Conservation (phyloP, 1,284 basidiomycete species). For the Filobasidium uniguttulatum region DNA sequence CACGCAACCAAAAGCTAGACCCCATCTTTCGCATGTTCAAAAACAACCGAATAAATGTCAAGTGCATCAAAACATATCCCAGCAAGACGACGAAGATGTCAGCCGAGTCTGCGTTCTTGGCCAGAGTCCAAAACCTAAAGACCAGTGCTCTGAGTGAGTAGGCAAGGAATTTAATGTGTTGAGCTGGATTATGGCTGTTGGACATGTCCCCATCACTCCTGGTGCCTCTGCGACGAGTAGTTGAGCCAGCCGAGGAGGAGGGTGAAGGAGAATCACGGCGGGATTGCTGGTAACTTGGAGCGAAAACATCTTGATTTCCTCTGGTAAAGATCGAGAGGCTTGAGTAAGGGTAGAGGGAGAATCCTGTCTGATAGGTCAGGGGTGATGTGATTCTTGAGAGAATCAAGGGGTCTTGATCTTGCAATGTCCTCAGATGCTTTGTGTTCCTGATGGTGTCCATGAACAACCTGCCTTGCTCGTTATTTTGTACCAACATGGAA, state of each 20-base stretch:
- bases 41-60: conserved; percentile 81
- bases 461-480: not conserved
- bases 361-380: not conserved
- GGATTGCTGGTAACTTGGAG: not conserved
- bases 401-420: not conserved
- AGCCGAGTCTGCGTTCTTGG: conserved; percentile 85
- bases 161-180: conserved; percentile 64
- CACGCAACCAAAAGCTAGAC: conserved; percentile 69
- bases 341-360: not conserved
- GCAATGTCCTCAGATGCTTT: not conserved
- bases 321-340: not conserved
- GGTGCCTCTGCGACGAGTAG: not conserved
- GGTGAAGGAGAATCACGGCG: not conserved
- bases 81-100: conserved; percentile 92
- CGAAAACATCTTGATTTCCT: not conserved
- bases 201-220: no score
- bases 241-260: no score
- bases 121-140: conserved; percentile 70
- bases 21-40: conserved; percentile 73
- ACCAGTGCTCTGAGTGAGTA: conserved; percentile 70
- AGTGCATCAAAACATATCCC: conserved; percentile 92
- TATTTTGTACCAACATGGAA: conserved; percentile 1
- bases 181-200: conserved; percentile 1
- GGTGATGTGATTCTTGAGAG: not conserved
- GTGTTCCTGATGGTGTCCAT: conserved; percentile 2